A percentile compares a stretch with the other conserved stretches of the same genome.
Conservation (phyloP, 169 alveolate genomes). For the Ichthyophthirius multifiliis region DNA sequence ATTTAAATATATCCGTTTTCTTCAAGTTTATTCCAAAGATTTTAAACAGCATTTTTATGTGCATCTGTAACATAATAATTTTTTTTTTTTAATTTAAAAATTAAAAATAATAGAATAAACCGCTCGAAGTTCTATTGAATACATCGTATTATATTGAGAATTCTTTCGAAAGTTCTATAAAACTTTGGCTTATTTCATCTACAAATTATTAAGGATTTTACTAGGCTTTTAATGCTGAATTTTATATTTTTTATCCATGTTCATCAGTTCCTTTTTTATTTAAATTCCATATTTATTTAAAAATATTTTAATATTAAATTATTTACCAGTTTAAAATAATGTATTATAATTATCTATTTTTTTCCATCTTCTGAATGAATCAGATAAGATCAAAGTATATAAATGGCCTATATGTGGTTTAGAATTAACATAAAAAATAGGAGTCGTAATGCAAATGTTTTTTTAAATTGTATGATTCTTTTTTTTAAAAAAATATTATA, state of each 20-base stretch:
- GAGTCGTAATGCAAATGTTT: conserved; percentile 40
- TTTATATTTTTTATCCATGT: conserved; percentile 85
- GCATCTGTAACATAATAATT: conserved; percentile 27
- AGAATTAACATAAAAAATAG: conserved; percentile 67
- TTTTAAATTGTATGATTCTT: neutral
- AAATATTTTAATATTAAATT: too few species aligned
- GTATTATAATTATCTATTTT: neutral
- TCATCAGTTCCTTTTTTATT: conserved; percentile 86
- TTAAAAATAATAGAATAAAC: neutral
- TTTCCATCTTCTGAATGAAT: conserved; percentile 34
- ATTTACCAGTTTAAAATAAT: neutral
- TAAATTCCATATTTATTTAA: conserved; percentile 15
- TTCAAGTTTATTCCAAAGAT: conserved; percentile 44
- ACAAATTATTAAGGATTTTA: conserved; percentile 48
- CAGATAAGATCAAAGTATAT: conserved; percentile 51
- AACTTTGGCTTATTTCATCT: conserved; percentile 54
- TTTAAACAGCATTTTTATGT: conserved; percentile 43
- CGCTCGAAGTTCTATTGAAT: conserved; percentile 75
- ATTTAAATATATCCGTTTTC: conserved; percentile 29
- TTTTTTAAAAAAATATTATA: neutral
- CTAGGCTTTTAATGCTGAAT: conserved; percentile 50
- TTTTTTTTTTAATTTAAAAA: conserved; percentile 37
- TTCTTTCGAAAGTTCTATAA: conserved; percentile 42
- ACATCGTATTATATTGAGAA: conserved; percentile 60
- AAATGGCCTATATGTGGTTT: conserved; percentile 71